Base-by-base conservation (phyloP, 306 rosid species). In the Quercus wislizeni region DNA sequence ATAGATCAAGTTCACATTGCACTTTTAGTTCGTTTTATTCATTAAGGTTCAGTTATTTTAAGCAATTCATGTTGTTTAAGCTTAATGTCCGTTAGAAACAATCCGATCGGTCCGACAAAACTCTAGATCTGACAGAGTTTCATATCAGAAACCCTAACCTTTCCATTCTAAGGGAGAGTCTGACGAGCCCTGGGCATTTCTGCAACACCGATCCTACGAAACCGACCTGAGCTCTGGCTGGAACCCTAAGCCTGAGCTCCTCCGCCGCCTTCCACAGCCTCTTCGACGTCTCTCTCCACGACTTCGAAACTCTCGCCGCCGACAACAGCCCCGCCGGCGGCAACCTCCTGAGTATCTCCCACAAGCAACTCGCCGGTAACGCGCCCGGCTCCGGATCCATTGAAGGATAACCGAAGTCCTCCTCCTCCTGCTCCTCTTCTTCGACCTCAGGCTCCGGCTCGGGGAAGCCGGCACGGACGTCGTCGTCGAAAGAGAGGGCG, bases 251-350 rank as follows among this genome's bases (percentile, higher is more conserved):
- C 59, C 82, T 89, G 67, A 96, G 88, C 62, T 82, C 90, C 85
- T 93, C 97, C 74, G 98, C 90, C 55, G 97, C 97, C 77, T 68
- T 88, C 99, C 99, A 96, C 33, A 96, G 30, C 85, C 83, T 90
- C 86, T 78, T 83, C 0, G 93, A 75, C 23, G 91, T 91, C 63
- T 89, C 89, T 58, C 96, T 90, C 99, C 99, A 96, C 2, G 98
- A 96, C 56, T 77, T 88, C 71, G 96, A 87, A 6, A 96, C 99
- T 85, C 69, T 87, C 9, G 97, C 98, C 56, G 97, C 97, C 35
- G 92, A 80, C 54, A 96, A 79, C 31, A 96, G 51, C 70, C 85
- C 97, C 43, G 87, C 78, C 70, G 99, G 98, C 30, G 99, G 97
- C 62, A 96, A 73, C 85, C 98, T 85, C 86, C 84, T 74, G 71